phyloP scores from a whole-genome alignment of 257 asterid species.

The Pogostemon cablin region DNA sequence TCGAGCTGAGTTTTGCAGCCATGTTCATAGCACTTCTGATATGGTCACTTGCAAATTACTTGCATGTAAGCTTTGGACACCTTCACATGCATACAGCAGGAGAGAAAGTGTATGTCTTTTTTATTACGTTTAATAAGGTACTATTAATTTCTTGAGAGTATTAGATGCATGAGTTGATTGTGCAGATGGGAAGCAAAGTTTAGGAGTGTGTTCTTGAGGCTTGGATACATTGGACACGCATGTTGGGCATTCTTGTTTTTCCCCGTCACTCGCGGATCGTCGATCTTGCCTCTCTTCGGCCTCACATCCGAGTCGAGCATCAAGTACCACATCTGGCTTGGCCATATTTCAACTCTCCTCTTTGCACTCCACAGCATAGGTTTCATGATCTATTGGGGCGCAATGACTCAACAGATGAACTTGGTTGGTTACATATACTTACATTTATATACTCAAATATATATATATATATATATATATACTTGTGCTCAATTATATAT shows the following conservation, averaged over 20 bases:
- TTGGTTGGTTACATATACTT: constrained; percentile 33
- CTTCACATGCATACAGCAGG: constrained; percentile 52
- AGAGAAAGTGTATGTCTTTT: constrained; percentile 46
- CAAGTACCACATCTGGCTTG: constrained; percentile 78
- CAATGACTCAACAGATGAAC: constrained; percentile 46
- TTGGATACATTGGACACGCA: constrained; percentile 58
- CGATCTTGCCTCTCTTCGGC: constrained; percentile 60
- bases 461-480: no score
- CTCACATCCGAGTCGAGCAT: constrained; percentile 73
- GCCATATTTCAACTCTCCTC: constrained; percentile 50
- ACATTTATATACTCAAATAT: no score
- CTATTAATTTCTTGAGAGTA: no score
- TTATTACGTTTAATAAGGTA: no score
- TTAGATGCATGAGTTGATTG: not conserved
- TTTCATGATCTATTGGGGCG: constrained; percentile 61
- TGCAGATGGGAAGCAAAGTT: constrained; percentile 60
- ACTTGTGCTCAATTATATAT: no score
- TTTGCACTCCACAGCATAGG: constrained; percentile 62
- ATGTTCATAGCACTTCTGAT: constrained; percentile 56
- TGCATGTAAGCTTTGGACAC: constrained; percentile 43
- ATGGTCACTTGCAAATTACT: constrained; percentile 58
- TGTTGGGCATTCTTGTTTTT: constrained; percentile 64
- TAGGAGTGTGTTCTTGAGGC: constrained; percentile 49
- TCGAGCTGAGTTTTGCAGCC: constrained; percentile 47
- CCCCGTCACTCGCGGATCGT: constrained; percentile 68